Evolutionary conservation across 2,329 filamentous ascomycete genomes (phyloP).

Genomic region (Penicillium sumatraense): DNA sequence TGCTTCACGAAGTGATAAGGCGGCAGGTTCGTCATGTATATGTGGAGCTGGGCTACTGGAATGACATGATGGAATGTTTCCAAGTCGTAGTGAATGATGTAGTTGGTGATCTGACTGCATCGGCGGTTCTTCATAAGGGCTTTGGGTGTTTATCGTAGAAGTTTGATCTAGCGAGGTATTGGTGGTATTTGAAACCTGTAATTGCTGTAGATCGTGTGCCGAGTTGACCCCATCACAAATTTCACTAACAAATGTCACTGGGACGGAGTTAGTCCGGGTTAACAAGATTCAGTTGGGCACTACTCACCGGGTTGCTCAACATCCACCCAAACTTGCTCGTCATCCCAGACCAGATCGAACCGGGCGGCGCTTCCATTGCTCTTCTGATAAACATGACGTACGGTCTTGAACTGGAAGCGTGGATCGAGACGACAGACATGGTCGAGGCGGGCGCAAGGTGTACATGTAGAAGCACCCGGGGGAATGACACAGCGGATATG

Average conservation of each 20-base stretch:
- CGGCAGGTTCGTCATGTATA: slow-evolving; percentile 7
- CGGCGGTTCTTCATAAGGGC: background rate
- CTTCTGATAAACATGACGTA: slow-evolving; percentile 41
- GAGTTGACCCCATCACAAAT: slow-evolving; percentile 16
- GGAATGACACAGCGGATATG: slow-evolving; percentile 40
- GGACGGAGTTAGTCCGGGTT: background rate
- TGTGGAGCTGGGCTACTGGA: slow-evolving; percentile 18
- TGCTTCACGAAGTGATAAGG: slow-evolving; percentile 37
- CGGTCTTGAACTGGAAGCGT: slow-evolving; percentile 38
- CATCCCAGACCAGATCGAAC: slow-evolving; percentile 37
- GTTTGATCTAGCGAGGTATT: background rate
- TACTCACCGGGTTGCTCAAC: slow-evolving; percentile 31
- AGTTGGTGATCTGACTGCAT: background rate
- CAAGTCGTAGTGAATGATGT: background rate
- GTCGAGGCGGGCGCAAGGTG: slow-evolving; percentile 33
- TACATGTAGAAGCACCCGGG: slow-evolving; percentile 33
- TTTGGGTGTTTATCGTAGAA: background rate
- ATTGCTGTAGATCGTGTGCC: background rate
- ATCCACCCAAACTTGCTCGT: slow-evolving; percentile 38
- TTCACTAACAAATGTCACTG: slow-evolving; percentile 36
- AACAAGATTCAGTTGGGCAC: background rate
- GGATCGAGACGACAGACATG: slow-evolving; percentile 37
- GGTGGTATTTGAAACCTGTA: background rate
- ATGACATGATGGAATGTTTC: background rate
- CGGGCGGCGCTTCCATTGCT: slow-evolving; percentile 28